These are phyloP conservation scores for Pythium brassicae DNA, from an alignment of 352 stramenopile genomes.

Conservation along the genomic window DNA sequence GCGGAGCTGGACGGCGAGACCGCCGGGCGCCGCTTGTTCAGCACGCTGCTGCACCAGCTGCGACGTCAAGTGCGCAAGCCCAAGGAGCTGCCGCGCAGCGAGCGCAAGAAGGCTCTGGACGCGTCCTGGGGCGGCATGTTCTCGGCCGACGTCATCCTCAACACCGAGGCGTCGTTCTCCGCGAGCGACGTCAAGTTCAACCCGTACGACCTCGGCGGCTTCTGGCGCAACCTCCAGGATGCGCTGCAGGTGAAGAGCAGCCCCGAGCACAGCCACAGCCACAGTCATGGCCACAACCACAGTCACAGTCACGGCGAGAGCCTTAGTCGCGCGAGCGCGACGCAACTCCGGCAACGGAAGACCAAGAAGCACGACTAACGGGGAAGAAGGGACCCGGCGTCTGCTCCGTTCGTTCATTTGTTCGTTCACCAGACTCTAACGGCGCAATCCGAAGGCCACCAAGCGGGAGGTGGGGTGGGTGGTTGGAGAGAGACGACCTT, in stretches of 20 bases:
- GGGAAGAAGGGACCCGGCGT: not conserved
- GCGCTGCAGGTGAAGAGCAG: conserved; percentile 31
- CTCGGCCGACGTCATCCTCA: conserved; percentile 63
- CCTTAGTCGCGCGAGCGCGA: not conserved
- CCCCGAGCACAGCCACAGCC: not conserved
- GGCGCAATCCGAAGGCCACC: not conserved
- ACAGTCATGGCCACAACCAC: not conserved
- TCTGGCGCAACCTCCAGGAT: conserved; percentile 57
- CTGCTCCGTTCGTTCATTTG: not conserved
- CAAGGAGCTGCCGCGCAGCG: conserved; percentile 15
- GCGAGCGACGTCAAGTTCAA: conserved; percentile 75
- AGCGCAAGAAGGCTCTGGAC: conserved; percentile 59
- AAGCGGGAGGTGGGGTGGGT: not conserved
- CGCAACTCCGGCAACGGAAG: conserved; percentile 13
- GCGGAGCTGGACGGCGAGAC: conserved; percentile 44
- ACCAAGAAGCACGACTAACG: conserved; percentile 25
- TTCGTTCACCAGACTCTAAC: not conserved
- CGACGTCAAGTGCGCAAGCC: conserved; percentile 24
- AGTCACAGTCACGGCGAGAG: conserved; percentile 2
- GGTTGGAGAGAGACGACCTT: not conserved
- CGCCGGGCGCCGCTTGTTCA: conserved; percentile 34
- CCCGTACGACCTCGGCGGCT: conserved; percentile 62
- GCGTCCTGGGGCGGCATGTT: conserved; percentile 74
- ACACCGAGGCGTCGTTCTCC: conserved; percentile 66
- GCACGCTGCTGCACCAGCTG: conserved; percentile 42